Base-by-base conservation (phyloP, 345 rosid genomes). In the Eucalyptus caleyi region DNA sequence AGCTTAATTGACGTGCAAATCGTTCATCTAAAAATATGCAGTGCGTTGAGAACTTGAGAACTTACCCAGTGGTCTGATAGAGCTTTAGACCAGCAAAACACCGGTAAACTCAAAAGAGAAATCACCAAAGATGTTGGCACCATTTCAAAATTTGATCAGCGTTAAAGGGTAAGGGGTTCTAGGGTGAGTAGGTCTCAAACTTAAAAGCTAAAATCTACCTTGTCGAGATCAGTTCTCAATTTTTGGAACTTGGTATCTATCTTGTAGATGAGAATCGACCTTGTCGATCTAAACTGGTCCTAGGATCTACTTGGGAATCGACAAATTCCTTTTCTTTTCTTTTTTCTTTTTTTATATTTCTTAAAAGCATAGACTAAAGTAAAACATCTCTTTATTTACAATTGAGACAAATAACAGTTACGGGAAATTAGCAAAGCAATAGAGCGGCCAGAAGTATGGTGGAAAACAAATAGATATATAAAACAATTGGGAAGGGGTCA, bases 281-380 rank as follows among this genome's bases (percentile, higher is more conserved):
- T 8, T 53, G 56, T 19, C 24, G 0, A 1, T 53, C 24, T 12
- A 27, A 27, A 1, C 2, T 12, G 2, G 16, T 60, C 14, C 8
- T 3, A 5, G 15, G 16, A 27, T 60, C 7, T 27, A 60, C 7
- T 27, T 26, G 14, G 67, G 32, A 26, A 26, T 30, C 0, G 8
- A 0, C 0, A 0, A 27, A 12, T 27, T 60, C 16, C 16, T 4
- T 27, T 1, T 26, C 0, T 2, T 4, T 24, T 23, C 1, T 16
- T 7, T 53, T 53, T 11, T 11, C 1, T 0, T 11, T 27, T 27
- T 60, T 60, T 27, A 23, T 60, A 60, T 60, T 60, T 27, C 67
- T 60, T 60, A 8, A 23, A 56, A 56, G 62, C 27, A 24, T 24
- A 9, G 27, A 23, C 62, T 56, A 0, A 21, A 56, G 62, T 56